Base-by-base conservation (phyloP, 1,139 yeast species). In the Zygosaccharomyces sapae region DNA sequence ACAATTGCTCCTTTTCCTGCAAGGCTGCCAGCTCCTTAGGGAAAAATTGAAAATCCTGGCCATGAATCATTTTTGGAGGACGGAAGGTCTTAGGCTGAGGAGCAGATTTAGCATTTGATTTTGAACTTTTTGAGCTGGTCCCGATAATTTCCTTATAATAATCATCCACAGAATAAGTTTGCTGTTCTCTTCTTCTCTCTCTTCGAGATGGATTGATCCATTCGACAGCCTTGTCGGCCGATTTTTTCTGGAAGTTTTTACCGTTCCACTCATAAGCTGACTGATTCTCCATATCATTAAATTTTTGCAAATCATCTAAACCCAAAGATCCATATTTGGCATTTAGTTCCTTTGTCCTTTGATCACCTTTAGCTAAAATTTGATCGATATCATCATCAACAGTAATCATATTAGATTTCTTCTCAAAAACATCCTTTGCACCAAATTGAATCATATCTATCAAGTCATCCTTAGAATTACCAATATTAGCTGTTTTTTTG, bases 221-320 rank as follows among this genome's bases (percentile, higher is more conserved):
- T 5, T 77, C 69, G 35, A 80, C 74, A 1, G 76, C 73, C 38
- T 71, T 70, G 48, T 77, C 73, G 34, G 73, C 73, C n/a, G 70
- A 65, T 55, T 75, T 79, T 56, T 87, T 86, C 40, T 95, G 86
- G 65, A 89, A 92, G 62, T 90, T 89, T 61, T 87, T 83, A 20
- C 98, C 98, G 62, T 92, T 89, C 98, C 98, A 92, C 66, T 90
- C 96, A 67, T 90, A 92, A 0, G 96, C 92, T 2, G 95, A 87
- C 31, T 80, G 80, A 57, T 89, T 96, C 12, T 89, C 74, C 19
- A 62, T 43, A 5, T 63, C 69, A 41, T 63, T 61, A 59, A 83
- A 84, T 59, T 83, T 83, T 59, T 85, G 94, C 49, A 85, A 71
- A 45, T 88, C 95, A 66, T 81, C 87, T 49, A 85, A 71, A 47